Conservation (phyloP, 352 stramenopile genomes). For the Globisporangium splendens region DNA sequence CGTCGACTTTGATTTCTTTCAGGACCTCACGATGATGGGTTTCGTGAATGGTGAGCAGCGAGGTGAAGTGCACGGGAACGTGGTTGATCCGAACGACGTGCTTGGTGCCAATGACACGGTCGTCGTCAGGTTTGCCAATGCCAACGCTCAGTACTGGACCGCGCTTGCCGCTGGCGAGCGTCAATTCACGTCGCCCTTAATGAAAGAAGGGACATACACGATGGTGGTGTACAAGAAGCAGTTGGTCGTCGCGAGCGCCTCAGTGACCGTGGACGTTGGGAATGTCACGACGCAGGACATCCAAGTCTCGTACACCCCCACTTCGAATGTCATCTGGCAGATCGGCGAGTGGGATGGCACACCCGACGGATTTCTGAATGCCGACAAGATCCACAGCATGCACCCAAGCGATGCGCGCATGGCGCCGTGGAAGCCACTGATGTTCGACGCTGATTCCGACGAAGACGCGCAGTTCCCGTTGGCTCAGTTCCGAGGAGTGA, state of each 20-base stretch:
- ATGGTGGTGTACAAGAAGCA: conserved; percentile 55
- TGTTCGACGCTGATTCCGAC: conserved; percentile 22
- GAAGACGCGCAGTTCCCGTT: conserved; percentile 29
- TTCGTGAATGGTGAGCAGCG: conserved; percentile 32
- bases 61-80: conserved; percentile 24
- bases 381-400: conserved; percentile 53
- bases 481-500: conserved; percentile 43
- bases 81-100: conserved; percentile 26
- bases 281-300: conserved; percentile 15
- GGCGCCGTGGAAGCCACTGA: conserved; percentile 19
- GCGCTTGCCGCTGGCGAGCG: conserved; percentile 15
- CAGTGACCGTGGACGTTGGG: conserved; percentile 19
- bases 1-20: conserved; percentile 44
- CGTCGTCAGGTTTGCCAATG: conserved; percentile 36
- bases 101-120: conserved; percentile 19
- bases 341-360: conserved; percentile 53
- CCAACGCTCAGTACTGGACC: conserved; percentile 40
- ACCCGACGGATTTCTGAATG: conserved; percentile 41
- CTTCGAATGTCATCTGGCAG: conserved; percentile 29
- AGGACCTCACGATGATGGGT: conserved; percentile 24
- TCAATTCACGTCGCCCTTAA: conserved; percentile 36
- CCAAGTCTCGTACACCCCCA: conserved; percentile 22
- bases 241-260: conserved; percentile 30
- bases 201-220: conserved; percentile 48
- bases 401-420: conserved; percentile 45